These are phyloP conservation scores for Fusarium neocosmosporiellum DNA, from an alignment of 2,329 filamentous ascomycete genomes.

Conservation along the genomic window DNA sequence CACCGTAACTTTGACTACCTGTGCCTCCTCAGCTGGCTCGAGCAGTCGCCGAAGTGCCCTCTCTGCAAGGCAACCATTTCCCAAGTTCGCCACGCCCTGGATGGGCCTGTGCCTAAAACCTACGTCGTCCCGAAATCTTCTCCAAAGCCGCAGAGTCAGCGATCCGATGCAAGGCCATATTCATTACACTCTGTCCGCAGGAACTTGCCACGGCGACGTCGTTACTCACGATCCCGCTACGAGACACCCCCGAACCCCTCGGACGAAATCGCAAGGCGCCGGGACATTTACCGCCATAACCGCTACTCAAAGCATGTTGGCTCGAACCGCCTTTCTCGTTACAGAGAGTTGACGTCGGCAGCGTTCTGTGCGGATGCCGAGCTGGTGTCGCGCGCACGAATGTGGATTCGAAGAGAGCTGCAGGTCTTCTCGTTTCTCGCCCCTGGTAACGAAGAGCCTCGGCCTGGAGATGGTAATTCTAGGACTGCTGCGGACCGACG, in stretches of 20 bases:
- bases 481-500: slow-evolving; percentile 36
- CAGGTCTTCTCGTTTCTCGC: slow-evolving; percentile 82
- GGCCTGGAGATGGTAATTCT: not conserved
- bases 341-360: slow-evolving; percentile 77
- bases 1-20: slow-evolving; percentile 87
- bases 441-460: slow-evolving; percentile 22
- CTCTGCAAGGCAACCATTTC: slow-evolving; percentile 73
- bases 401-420: slow-evolving; percentile 86
- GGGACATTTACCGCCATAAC: slow-evolving; percentile 76
- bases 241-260: slow-evolving; percentile 10
- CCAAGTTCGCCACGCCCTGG: slow-evolving; percentile 74
- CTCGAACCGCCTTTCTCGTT: slow-evolving; percentile 80
- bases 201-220: slow-evolving; percentile 12
- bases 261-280: slow-evolving; percentile 61
- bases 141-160: not conserved
- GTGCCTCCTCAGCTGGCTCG: slow-evolving; percentile 85
- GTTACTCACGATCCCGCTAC: slow-evolving; percentile 9
- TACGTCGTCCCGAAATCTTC: slow-evolving; percentile 66
- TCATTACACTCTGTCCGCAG: not conserved
- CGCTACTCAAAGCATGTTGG: slow-evolving; percentile 86
- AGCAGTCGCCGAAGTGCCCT: slow-evolving; percentile 78
- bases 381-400: slow-evolving; percentile 79
- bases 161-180: slow-evolving; percentile 8
- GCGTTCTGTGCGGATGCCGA: slow-evolving; percentile 72
- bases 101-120: slow-evolving; percentile 53